These are phyloP conservation scores for Meyerozyma sp. DNA, from an alignment of 1,139 yeast species.

Conservation along the genomic window DNA sequence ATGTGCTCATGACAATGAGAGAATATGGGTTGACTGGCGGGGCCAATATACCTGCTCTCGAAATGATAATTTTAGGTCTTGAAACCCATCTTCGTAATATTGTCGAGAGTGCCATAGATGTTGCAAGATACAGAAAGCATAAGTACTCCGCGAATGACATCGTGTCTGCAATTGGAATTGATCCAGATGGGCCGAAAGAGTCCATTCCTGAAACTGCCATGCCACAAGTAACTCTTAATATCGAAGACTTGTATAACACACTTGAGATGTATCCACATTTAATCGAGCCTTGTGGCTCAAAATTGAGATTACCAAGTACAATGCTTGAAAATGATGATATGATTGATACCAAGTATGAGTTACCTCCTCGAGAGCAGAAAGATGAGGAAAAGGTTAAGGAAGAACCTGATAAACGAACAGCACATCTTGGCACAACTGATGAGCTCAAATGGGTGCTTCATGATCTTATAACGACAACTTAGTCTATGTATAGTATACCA, in stretches of 20 bases:
- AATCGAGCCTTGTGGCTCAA: constrained; percentile 63
- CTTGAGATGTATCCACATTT: constrained; percentile 61
- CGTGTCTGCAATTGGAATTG: constrained; percentile 17
- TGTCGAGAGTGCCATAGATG: constrained; percentile 70
- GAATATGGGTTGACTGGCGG: constrained; percentile 91
- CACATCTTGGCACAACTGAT: constrained; percentile 57
- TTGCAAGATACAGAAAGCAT: constrained; percentile 54
- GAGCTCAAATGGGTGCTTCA: constrained; percentile 70
- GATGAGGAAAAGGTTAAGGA: constrained; percentile 3
- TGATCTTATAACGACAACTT: constrained; percentile 38
- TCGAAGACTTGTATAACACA: constrained; percentile 64
- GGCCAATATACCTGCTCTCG: constrained; percentile 66
- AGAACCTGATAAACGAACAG: constrained; percentile 3
- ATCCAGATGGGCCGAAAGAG: constrained; percentile 1
- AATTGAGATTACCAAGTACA: constrained; percentile 45
- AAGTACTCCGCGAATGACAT: constrained; percentile 47
- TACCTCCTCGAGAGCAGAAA: constrained; percentile 29
- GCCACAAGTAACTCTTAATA: constrained; percentile 40
- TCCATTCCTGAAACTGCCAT: neutral
- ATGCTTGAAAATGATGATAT: constrained; percentile 56
- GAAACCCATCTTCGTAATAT: constrained; percentile 74
- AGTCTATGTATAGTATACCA: neutral
- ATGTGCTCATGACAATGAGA: constrained; percentile 79
- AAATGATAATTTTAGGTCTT: constrained; percentile 70
- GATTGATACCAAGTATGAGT: constrained; percentile 28